phyloP scores from a whole-genome alignment of 2,329 filamentous ascomycete species.

The Ophiostoma novo-ulmi region DNA sequence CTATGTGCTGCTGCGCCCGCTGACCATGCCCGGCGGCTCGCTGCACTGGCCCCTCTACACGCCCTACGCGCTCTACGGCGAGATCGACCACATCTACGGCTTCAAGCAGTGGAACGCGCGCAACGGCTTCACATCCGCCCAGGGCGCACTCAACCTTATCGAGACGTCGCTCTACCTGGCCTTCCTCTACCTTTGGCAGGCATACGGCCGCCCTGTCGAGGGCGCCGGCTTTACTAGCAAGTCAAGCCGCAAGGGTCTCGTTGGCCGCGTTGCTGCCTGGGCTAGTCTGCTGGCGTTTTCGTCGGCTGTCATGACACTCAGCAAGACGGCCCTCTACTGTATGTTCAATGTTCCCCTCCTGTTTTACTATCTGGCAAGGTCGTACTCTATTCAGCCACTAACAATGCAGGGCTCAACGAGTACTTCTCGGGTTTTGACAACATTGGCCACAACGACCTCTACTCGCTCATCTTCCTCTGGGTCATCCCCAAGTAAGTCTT shows the following conservation, averaged over 20 bases:
- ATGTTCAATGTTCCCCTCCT: constrained; percentile 30
- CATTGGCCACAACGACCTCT: constrained; percentile 50
- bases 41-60: constrained; percentile 68
- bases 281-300: constrained; percentile 48
- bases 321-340: constrained; percentile 60
- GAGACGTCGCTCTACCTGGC: constrained; percentile 37
- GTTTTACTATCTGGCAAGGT: not conserved
- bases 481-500: constrained; percentile 54
- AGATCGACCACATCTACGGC: constrained; percentile 77
- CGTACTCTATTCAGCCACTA: not conserved
- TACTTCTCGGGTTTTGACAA: constrained; percentile 52
- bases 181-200: constrained; percentile 36
- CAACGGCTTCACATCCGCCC: constrained; percentile 73
- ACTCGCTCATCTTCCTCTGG: constrained; percentile 48
- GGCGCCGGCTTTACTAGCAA: constrained; percentile 24
- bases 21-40: constrained; percentile 72
- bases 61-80: constrained; percentile 76
- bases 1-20: constrained; percentile 75
- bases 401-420: constrained; percentile 49
- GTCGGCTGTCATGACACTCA: constrained; percentile 55
- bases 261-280: constrained; percentile 41
- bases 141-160: constrained; percentile 47
- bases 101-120: constrained; percentile 61
- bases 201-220: constrained; percentile 26
- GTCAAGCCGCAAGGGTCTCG: constrained; percentile 34